Evolutionary conservation across 768 basidiomycete genomes (phyloP).

Genomic region (Russula ochroleuca): DNA sequence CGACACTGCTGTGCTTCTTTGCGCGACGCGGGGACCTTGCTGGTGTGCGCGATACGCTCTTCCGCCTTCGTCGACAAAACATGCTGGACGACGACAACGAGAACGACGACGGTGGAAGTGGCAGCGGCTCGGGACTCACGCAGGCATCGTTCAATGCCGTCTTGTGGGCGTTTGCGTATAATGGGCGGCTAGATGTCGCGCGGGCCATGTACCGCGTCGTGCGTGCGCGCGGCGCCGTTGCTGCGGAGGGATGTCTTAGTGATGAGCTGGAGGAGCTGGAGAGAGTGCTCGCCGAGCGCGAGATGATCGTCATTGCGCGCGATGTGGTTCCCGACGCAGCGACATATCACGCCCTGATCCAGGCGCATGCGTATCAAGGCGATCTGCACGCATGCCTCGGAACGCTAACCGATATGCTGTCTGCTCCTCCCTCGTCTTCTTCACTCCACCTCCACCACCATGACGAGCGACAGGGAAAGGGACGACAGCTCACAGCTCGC

Average conservation of each 20-base stretch:
- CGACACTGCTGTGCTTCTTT: conserved; percentile 57
- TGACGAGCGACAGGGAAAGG: neutral
- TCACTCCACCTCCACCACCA: conserved; percentile 30
- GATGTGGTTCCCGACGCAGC: conserved; percentile 53
- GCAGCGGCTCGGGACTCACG: conserved; percentile 43
- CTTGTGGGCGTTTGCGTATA: conserved; percentile 62
- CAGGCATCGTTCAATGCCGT: conserved; percentile 66
- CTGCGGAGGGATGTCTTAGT: too few relatives aligned
- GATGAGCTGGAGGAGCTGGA: conserved; percentile 34
- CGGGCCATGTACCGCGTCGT: conserved; percentile 53
- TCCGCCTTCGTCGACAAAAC: conserved; percentile 46
- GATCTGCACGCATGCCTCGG: conserved; percentile 52
- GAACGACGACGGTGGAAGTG: neutral
- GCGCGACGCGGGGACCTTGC: conserved; percentile 43
- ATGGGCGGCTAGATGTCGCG: conserved; percentile 52
- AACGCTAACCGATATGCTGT: conserved; percentile 65
- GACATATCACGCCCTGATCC: conserved; percentile 68
- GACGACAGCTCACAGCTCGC: conserved; percentile 40
- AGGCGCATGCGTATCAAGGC: conserved; percentile 67
- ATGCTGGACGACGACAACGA: neutral
- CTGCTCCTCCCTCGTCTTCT: conserved; percentile 23
- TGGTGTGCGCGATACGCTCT: conserved; percentile 53
- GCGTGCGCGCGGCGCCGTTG: conserved; percentile 28
- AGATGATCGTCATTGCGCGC: conserved; percentile 44
- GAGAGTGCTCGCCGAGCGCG: conserved; percentile 39